Percentiles rank a stretch among this genome's conserved stretches.
phyloP scores from a whole-genome alignment of 768 basidiomycete species.

The Gloeopeniophorella convolvens region DNA sequence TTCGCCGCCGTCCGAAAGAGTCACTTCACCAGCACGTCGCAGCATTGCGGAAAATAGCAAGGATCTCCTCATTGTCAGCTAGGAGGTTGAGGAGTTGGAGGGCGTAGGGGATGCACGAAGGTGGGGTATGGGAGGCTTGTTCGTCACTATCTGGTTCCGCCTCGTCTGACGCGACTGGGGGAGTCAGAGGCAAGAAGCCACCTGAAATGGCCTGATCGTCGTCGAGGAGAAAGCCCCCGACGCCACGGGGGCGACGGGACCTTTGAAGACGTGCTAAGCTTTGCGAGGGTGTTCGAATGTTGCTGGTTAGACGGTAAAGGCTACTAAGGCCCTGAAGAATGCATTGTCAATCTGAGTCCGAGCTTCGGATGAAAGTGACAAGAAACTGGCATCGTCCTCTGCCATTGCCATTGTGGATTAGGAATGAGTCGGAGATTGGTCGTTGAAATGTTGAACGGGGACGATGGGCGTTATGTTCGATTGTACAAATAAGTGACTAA shows the following conservation, averaged over 20 bases:
- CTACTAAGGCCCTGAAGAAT: slow-evolving; percentile 5
- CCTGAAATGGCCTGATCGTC: slow-evolving; percentile 19
- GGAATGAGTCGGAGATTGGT: too few species aligned
- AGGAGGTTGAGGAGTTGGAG: slow-evolving; percentile 54
- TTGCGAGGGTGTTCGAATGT: background rate
- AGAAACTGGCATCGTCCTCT: background rate
- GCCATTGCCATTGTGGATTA: slow-evolving; percentile 3
- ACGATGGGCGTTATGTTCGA: too few species aligned
- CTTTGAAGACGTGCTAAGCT: background rate
- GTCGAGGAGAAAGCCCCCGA: slow-evolving; percentile 33
- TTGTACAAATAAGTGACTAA: too few species aligned
- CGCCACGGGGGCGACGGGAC: too few species aligned
- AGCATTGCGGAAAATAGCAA: slow-evolving; percentile 68
- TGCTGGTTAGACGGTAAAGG: background rate
- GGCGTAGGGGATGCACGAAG: slow-evolving; percentile 54
- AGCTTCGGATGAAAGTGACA: background rate
- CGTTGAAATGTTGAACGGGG: too few species aligned
- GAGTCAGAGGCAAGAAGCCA: slow-evolving; percentile 27
- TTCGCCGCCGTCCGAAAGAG: background rate
- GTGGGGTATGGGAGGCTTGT: slow-evolving; percentile 36
- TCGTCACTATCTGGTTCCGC: slow-evolving; percentile 3
- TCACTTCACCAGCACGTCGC: slow-evolving; percentile 58
- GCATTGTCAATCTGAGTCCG: slow-evolving; percentile 13
- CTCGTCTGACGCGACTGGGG: background rate
- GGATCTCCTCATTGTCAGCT: slow-evolving; percentile 60